Percentiles rank a stretch among this genome's conserved stretches.
These are phyloP conservation scores for Macadamia integrifolia DNA, from an alignment of 164 flowering plant genomes.

Conservation along the genomic window DNA sequence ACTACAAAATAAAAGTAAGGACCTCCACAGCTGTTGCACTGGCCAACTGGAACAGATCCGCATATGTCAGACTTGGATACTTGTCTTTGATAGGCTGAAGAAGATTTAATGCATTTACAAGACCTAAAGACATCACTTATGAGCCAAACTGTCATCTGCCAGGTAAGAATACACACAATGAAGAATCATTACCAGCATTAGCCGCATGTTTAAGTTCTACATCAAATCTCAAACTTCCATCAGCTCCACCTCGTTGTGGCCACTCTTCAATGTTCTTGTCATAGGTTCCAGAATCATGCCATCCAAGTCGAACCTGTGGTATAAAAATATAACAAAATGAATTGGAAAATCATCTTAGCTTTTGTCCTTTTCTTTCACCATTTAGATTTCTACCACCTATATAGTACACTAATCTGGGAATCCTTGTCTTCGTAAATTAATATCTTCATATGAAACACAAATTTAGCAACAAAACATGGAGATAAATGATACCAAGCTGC, in stretches of 20 bases:
- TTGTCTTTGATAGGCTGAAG: slow-evolving; percentile 89
- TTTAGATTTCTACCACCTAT: background rate
- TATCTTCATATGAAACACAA: background rate
- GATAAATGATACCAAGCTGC: background rate
- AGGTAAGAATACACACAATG: background rate
- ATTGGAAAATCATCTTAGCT: background rate
- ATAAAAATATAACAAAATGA: background rate
- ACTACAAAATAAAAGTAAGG: slow-evolving; percentile 2
- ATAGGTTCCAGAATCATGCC: slow-evolving; percentile 99
- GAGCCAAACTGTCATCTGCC: slow-evolving; percentile 7
- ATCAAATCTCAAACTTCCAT: slow-evolving; percentile 94
- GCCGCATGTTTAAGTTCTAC: slow-evolving; percentile 90
- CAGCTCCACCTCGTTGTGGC: slow-evolving; percentile 94
- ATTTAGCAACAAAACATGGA: background rate
- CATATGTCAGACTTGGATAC: slow-evolving; percentile 77
- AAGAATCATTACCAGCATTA: slow-evolving; percentile 73
- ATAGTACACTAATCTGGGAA: background rate
- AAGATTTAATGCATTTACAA: slow-evolving; percentile 85
- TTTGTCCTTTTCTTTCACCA: background rate
- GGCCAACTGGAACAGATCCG: slow-evolving; percentile 93
- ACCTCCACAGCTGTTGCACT: slow-evolving; percentile 99
- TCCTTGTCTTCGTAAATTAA: background rate
- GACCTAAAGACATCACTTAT: slow-evolving; percentile 51
- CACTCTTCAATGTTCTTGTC: slow-evolving; percentile 88
- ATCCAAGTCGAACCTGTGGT: slow-evolving; percentile 83